phyloP scores from a whole-genome alignment of 345 rosid species.

The Lepidium aucheri region DNA sequence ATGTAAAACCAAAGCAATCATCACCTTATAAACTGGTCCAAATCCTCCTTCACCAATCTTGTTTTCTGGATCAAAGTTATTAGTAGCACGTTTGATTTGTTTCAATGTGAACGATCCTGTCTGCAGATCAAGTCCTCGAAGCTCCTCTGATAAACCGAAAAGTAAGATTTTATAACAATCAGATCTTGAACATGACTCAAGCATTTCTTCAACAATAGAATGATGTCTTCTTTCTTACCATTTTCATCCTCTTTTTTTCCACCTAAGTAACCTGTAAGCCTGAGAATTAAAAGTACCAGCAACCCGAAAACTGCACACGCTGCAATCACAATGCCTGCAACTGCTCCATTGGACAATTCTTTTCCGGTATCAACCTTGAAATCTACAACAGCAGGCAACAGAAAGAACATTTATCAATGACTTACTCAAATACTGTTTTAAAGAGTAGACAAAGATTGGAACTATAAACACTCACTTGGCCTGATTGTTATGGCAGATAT shows the following conservation, averaged over 20 bases:
- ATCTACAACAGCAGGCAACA: slow-evolving; percentile 30
- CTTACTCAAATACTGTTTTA: not conserved
- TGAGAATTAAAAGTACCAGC: slow-evolving; percentile 33
- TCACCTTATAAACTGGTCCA: slow-evolving; percentile 86
- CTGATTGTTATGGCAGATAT: slow-evolving; percentile 64
- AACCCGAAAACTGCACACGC: slow-evolving; percentile 28
- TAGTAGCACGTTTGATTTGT: slow-evolving; percentile 63
- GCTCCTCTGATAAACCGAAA: too few relatives aligned
- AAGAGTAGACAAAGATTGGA: not conserved
- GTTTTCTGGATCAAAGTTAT: slow-evolving; percentile 47
- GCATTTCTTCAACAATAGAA: too few relatives aligned
- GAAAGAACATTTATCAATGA: not conserved
- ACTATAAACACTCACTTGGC: slow-evolving; percentile 41
- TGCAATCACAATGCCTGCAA: slow-evolving; percentile 52
- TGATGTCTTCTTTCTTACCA: slow-evolving; percentile 29
- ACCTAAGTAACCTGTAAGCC: slow-evolving; percentile 47
- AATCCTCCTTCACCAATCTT: slow-evolving; percentile 94
- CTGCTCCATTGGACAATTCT: slow-evolving; percentile 46
- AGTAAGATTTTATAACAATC: too few relatives aligned
- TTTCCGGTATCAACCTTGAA: slow-evolving; percentile 47
- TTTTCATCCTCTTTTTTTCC: slow-evolving; percentile 39
- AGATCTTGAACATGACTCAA: too few relatives aligned
- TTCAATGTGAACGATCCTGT: slow-evolving; percentile 13
- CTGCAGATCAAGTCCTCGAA: too few relatives aligned
- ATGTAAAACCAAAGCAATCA: not conserved